These are phyloP conservation scores for Talaromyces ruber DNA, from an alignment of 495 filamentous ascomycete genomes.

Conservation along the genomic window DNA sequence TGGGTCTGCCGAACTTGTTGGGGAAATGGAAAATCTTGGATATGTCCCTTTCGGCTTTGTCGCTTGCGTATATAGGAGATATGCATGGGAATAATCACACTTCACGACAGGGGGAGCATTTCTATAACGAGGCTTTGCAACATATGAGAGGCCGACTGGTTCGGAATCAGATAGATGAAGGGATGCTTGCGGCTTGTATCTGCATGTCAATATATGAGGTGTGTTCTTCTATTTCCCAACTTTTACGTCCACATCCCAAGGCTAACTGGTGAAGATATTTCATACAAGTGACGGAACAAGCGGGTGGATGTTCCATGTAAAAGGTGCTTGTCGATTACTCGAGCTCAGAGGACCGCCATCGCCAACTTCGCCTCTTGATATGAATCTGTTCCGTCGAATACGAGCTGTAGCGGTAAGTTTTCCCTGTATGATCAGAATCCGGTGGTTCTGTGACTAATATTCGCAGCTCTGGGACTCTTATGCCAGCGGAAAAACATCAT, in stretches of 20 bases:
- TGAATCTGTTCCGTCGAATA: conserved; percentile 7
- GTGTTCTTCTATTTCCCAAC: neutral
- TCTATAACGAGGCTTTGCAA: neutral
- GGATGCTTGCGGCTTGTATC: conserved; percentile 3
- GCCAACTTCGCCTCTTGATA: conserved; percentile 3
- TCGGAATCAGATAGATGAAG: conserved; percentile 5
- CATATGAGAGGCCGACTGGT: neutral
- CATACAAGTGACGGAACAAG: conserved; percentile 1
- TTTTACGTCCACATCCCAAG: neutral
- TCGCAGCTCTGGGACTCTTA: conserved; percentile 5
- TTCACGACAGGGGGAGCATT: neutral
- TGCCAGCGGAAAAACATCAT: conserved; percentile 1
- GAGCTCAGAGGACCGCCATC: conserved; percentile 4
- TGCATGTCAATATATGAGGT: conserved; percentile 7
- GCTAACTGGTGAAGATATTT: neutral
- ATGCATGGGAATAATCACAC: neutral
- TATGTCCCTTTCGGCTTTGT: conserved; percentile 4
- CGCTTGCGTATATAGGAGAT: conserved; percentile 3
- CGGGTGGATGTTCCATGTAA: conserved; percentile 8
- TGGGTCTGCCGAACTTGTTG: neutral
- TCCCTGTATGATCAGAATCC: too few relatives aligned
- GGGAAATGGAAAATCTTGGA: conserved; percentile 6
- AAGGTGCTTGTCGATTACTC: conserved; percentile 3
- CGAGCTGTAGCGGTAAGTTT: conserved; percentile 6
- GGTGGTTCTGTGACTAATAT: neutral